Percentiles rank a stretch among this genome's conserved stretches.
Evolutionary conservation across 2,329 filamentous ascomycete genomes (phyloP).

Genomic region (Epicoccum sorghinum): DNA sequence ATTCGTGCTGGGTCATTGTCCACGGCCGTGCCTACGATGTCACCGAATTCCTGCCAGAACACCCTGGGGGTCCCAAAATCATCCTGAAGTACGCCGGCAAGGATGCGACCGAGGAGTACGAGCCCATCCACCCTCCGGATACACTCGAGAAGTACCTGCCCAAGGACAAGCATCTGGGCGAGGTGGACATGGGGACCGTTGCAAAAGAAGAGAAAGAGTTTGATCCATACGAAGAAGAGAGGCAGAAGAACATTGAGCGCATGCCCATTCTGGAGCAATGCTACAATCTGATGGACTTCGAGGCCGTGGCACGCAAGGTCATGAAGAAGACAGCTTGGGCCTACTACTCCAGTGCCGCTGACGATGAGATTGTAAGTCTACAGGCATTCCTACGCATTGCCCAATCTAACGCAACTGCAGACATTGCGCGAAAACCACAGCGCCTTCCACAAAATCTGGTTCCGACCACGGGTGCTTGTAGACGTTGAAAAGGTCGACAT

Average conservation of each 20-base stretch:
- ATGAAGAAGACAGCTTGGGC: constrained; percentile 99
- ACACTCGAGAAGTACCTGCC: constrained; percentile 54
- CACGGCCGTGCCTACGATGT: constrained; percentile 72
- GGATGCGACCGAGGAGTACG: constrained; percentile 56
- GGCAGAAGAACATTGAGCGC: constrained; percentile 66
- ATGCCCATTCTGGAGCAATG: constrained; percentile 56
- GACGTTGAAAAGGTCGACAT: constrained; percentile 89
- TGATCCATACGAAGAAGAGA: constrained; percentile 71
- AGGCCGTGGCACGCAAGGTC: constrained; percentile 83
- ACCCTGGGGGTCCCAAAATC: constrained; percentile 76
- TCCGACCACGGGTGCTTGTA: constrained; percentile 85
- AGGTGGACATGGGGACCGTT: constrained; percentile 47
- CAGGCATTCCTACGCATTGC: too few relatives aligned
- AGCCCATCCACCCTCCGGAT: constrained; percentile 58
- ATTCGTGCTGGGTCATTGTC: constrained; percentile 79
- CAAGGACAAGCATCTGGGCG: constrained; percentile 49
- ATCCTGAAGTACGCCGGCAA: constrained; percentile 80
- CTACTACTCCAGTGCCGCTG: constrained; percentile 93
- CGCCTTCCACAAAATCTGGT: constrained; percentile 97
- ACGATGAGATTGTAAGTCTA: constrained; percentile 77
- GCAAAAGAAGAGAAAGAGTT: constrained; percentile 42
- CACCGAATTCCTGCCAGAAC: constrained; percentile 68
- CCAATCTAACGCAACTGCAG: constrained; percentile 52
- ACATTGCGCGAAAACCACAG: constrained; percentile 94
- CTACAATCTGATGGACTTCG: constrained; percentile 73